Conservation (phyloP, 208 protist species). For the Histomonas meleagridis region DNA sequence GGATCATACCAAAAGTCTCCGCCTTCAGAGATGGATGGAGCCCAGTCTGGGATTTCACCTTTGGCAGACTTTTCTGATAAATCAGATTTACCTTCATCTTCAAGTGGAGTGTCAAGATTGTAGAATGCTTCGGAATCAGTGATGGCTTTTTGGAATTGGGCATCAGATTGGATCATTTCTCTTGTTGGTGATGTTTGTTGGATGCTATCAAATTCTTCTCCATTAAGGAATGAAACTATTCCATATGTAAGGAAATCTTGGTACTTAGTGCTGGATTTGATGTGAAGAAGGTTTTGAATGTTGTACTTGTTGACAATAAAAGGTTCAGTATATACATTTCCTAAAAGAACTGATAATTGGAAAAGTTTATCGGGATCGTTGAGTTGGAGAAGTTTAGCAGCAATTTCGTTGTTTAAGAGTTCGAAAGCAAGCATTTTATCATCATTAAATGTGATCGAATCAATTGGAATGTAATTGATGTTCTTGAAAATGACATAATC, state of each 20-base stretch:
- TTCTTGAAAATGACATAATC: slow-evolving; percentile 2
- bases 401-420: neutral
- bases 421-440: neutral
- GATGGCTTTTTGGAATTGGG: neutral
- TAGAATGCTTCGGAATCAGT: neutral
- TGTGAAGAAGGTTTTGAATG: neutral
- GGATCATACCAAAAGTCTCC: slow-evolving; percentile 22
- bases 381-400: neutral
- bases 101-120: neutral
- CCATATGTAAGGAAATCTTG: neutral
- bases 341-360: neutral
- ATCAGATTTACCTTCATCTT: neutral
- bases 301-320: neutral
- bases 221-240: neutral
- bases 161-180: neutral
- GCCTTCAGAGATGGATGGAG: neutral
- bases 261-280: neutral
- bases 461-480: slow-evolving; percentile 27
- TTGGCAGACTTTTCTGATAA: neutral
- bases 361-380: neutral
- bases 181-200: neutral
- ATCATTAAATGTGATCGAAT: neutral
- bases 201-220: neutral
- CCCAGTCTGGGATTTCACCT: neutral
- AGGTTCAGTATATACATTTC: neutral